Percentiles rank a stretch among this genome's conserved stretches.
Evolutionary conservation across 1,139 yeast species (phyloP).

Genomic region (Sugiyamaella sp.): DNA sequence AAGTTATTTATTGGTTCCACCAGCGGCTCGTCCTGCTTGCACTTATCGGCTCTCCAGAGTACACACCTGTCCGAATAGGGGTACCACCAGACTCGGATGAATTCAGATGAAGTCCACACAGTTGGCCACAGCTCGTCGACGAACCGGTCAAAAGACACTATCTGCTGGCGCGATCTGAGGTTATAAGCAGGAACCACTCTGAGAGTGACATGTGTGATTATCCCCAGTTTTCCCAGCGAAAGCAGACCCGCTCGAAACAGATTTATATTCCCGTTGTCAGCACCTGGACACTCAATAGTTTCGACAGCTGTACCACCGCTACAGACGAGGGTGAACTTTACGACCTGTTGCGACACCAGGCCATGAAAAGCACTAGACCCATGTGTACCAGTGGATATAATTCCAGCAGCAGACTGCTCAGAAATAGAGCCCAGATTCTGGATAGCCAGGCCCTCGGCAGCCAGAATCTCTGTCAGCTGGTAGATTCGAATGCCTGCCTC

Average conservation of each 20-base stretch:
- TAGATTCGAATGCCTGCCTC: slow-evolving; percentile 90
- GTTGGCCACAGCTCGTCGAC: slow-evolving; percentile 60
- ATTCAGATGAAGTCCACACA: slow-evolving; percentile 90
- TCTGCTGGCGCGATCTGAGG: slow-evolving; percentile 78
- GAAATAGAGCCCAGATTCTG: slow-evolving; percentile 94
- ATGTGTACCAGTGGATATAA: slow-evolving; percentile 94
- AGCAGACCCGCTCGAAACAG: slow-evolving; percentile 82
- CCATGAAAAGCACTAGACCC: slow-evolving; percentile 96
- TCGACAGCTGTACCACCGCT: slow-evolving; percentile 52
- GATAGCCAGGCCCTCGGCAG: slow-evolving; percentile 67
- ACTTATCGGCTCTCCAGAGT: slow-evolving; percentile 85
- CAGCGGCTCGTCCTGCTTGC: slow-evolving; percentile 54
- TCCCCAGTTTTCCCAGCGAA: slow-evolving; percentile 89
- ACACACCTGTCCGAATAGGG: slow-evolving; percentile 88
- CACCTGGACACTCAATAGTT: slow-evolving; percentile 67
- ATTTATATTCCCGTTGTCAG: slow-evolving; percentile 65
- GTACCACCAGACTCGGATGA: slow-evolving; percentile 95
- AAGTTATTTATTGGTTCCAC: slow-evolving; percentile 75
- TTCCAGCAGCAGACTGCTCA: slow-evolving; percentile 92
- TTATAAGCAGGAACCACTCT: slow-evolving; percentile 85
- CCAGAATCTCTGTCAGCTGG: slow-evolving; percentile 71
- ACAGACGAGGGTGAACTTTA: slow-evolving; percentile 64
- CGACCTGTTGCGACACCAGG: slow-evolving; percentile 83
- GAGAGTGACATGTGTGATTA: slow-evolving; percentile 84
- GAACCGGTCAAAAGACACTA: slow-evolving; percentile 73